Evolutionary conservation across 2,329 filamentous ascomycete species (phyloP).

Genomic region (Davidsoniella neocaledoniae): DNA sequence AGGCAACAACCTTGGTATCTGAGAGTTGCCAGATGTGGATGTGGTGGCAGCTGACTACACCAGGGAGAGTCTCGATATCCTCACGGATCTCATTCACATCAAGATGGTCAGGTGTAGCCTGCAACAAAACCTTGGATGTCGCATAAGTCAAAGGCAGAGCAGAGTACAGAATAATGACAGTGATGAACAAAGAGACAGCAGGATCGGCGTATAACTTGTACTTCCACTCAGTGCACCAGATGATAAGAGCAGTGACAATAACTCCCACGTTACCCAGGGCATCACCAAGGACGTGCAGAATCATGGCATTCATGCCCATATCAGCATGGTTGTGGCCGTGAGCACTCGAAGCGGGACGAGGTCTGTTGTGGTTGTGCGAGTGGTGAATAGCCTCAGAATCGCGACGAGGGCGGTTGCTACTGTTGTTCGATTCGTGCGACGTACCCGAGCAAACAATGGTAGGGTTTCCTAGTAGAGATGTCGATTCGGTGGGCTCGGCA

Average conservation of each 20-base stretch:
- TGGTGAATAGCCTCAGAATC: constrained; percentile 43
- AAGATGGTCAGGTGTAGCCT: constrained; percentile 82
- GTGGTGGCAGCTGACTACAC: constrained; percentile 83
- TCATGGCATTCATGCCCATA: constrained; percentile 85
- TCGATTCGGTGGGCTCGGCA: constrained; percentile 26
- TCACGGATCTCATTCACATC: constrained; percentile 79
- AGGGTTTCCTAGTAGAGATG: constrained; percentile 29
- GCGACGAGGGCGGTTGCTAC: constrained; percentile 17
- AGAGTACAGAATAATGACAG: constrained; percentile 56
- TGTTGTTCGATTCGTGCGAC: constrained; percentile 13
- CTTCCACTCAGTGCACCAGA: constrained; percentile 74
- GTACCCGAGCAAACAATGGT: constrained; percentile 18
- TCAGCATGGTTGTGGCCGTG: constrained; percentile 69
- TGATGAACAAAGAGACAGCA: constrained; percentile 84
- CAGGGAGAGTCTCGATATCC: constrained; percentile 72
- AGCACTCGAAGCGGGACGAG: constrained; percentile 42
- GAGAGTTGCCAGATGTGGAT: constrained; percentile 96
- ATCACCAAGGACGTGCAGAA: constrained; percentile 64
- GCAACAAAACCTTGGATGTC: constrained; percentile 74
- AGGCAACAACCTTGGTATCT: constrained; percentile 85
- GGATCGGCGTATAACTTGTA: constrained; percentile 84
- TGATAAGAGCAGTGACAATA: constrained; percentile 66
- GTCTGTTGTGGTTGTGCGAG: constrained; percentile 66
- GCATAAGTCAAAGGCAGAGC: constrained; percentile 65
- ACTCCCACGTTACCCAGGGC: constrained; percentile 77